phyloP scores from a whole-genome alignment of 1,284 basidiomycete species.

The Moesziomyces sp. region DNA sequence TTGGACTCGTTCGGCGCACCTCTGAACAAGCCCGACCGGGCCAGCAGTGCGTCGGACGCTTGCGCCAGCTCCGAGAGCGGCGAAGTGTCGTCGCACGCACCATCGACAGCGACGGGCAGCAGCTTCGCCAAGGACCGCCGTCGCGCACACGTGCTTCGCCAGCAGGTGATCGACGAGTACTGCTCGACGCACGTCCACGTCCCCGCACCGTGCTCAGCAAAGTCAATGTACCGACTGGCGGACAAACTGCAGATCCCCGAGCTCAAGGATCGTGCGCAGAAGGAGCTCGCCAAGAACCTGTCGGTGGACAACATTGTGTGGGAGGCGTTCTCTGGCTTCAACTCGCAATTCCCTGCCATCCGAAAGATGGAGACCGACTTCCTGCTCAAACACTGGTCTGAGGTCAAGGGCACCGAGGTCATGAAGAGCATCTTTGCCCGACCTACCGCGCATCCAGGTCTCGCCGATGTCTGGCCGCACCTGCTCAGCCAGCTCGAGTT shows the following conservation, averaged over 20 bases:
- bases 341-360: constrained; percentile 82
- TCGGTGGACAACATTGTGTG: constrained; percentile 83
- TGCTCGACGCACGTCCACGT: constrained; percentile 70
- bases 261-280: constrained; percentile 77
- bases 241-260: constrained; percentile 77
- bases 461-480: constrained; percentile 60
- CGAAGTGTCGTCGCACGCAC: background rate
- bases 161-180: constrained; percentile 49
- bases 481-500: constrained; percentile 58
- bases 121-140: constrained; percentile 32
- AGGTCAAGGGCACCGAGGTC: constrained; percentile 80
- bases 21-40: constrained; percentile 1
- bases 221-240: constrained; percentile 83
- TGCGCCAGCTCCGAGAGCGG: constrained; percentile 15
- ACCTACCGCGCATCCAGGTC: constrained; percentile 52
- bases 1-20: constrained; percentile 1
- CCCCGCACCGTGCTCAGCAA: constrained; percentile 84
- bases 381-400: constrained; percentile 75
- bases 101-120: background rate
- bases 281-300: constrained; percentile 81
- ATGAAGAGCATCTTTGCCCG: constrained; percentile 78
- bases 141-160: constrained; percentile 33
- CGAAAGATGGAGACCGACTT: constrained; percentile 71
- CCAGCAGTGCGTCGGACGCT: background rate
- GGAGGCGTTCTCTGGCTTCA: constrained; percentile 86